Evolutionary conservation across 2,329 filamentous ascomycete species (phyloP), one percentile per base, ranked within the genome.

Genomic region (Fusarium hainanense): DNA sequence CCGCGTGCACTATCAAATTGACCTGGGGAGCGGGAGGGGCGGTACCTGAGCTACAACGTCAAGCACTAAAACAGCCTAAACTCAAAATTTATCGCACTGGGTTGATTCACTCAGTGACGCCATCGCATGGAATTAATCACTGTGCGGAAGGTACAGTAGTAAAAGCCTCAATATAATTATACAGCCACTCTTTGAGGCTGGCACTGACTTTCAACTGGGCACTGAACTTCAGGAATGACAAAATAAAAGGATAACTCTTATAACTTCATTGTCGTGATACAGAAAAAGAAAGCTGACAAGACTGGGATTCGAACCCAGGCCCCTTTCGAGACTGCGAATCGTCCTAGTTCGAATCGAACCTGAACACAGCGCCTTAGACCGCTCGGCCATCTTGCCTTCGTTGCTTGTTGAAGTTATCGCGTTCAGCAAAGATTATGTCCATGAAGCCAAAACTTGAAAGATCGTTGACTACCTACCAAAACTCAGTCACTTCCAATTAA

Each of bases 361-460:
- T 71, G 68, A 71, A 71, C 68, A 71, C 68, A 71, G 68, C 63
- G 51, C 66, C 64, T 72, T 65, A 71, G 69, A 71, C 68, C 63
- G 63, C 63, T 66, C 63, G 63, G 63, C 63, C 63, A 66, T 66
- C 63, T 66, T 66, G 54, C 63, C 63, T 60, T 59, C 11, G 10
- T 52, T 47, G 32, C 55, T 59, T 52, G 21, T 59, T 52, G n/a
- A 8, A 4, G 2, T 8, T 12, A 7, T 7, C 3, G 4, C 10
- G 6, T n/a, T 11, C 34, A 37, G 10, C 18, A 37, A 2, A n/a
- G 34, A 37, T 18, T 37, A 37, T 37, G 10, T 12, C 10, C 34
- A 37, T n/a, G 10, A 7, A 37, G 3, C 10, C 10, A 12, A 37
- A n/a, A 12, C 10, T 37, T 5, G 10, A n/a, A 37, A n/a, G 34